phyloP scores from a whole-genome alignment of 306 rosid genomes.

The Vicia faba region DNA sequence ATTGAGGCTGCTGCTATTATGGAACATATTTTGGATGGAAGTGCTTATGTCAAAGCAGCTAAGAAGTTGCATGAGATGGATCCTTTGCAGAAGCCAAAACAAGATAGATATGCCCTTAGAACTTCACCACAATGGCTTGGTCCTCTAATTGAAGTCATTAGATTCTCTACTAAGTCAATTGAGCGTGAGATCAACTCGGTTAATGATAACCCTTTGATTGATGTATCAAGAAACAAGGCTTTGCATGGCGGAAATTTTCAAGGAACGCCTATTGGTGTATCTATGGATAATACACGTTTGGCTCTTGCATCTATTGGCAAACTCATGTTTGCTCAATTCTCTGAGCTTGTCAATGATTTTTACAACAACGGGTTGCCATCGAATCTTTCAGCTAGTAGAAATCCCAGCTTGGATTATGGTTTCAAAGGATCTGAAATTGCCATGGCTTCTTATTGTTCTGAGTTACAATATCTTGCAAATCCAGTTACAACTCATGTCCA shows the following conservation, averaged over 20 bases:
- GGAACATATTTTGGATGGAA: slow-evolving; percentile 91
- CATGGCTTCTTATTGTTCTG: slow-evolving; percentile 58
- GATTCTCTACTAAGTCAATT: slow-evolving; percentile 79
- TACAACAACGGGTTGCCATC: slow-evolving; percentile 91
- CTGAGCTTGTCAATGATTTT: slow-evolving; percentile 81
- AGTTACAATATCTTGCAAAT: slow-evolving; percentile 51
- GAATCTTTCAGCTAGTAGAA: slow-evolving; percentile 73
- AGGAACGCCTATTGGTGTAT: slow-evolving; percentile 93
- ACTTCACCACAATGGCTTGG: slow-evolving; percentile 98
- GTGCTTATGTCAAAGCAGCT: slow-evolving; percentile 75
- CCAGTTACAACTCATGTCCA: slow-evolving; percentile 54
- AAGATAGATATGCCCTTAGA: slow-evolving; percentile 83
- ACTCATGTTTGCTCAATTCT: slow-evolving; percentile 87
- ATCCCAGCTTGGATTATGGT: slow-evolving; percentile 90
- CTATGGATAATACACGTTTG: slow-evolving; percentile 92
- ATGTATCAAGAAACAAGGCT: slow-evolving; percentile 90
- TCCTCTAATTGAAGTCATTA: slow-evolving; percentile 75
- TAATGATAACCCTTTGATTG: slow-evolving; percentile 85
- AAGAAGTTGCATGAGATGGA: slow-evolving; percentile 74
- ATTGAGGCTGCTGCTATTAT: slow-evolving; percentile 95
- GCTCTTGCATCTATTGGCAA: slow-evolving; percentile 86
- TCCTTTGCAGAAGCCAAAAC: slow-evolving; percentile 84
- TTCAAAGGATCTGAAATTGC: slow-evolving; percentile 76
- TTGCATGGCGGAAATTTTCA: slow-evolving; percentile 92
- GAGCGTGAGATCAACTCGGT: slow-evolving; percentile 94